A percentile compares a stretch with the other conserved stretches of the same genome.
Evolutionary conservation across 2,329 filamentous ascomycete genomes (phyloP).

Genomic region (Aspergillus novofumigatus): DNA sequence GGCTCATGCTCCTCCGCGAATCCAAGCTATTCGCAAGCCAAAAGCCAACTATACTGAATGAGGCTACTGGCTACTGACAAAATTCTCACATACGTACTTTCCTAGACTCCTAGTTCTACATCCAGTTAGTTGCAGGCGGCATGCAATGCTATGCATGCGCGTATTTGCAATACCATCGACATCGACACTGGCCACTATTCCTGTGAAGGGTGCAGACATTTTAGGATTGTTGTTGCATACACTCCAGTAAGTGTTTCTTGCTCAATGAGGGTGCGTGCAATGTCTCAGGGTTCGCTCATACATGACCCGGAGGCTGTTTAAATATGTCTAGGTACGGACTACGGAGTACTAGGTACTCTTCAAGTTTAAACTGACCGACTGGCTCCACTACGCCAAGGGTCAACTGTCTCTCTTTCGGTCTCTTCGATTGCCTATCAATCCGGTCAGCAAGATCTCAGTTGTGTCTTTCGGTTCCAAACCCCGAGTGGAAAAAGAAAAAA

Average conservation of each 20-base stretch:
- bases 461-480: background rate
- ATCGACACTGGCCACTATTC: background rate
- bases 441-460: background rate
- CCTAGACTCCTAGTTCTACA: background rate
- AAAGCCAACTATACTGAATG: background rate
- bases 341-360: background rate
- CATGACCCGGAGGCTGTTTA: background rate
- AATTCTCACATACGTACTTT: background rate
- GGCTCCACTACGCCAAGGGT: background rate
- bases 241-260: background rate
- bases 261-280: slow-evolving; percentile 22
- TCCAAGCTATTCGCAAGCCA: background rate
- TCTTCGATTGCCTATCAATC: background rate
- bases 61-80: background rate
- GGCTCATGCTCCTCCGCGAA: background rate
- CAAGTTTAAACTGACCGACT: background rate
- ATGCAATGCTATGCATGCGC: background rate
- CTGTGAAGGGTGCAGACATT: background rate
- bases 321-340: background rate
- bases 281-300: background rate
- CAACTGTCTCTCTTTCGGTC: background rate
- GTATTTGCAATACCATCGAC: too few relatives aligned
- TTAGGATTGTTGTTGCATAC: background rate
- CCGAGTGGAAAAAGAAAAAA: background rate
- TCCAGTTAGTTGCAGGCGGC: background rate